These are phyloP conservation scores for Solanum appendiculatum DNA, from an alignment of 257 asterid genomes.

Conservation along the genomic window DNA sequence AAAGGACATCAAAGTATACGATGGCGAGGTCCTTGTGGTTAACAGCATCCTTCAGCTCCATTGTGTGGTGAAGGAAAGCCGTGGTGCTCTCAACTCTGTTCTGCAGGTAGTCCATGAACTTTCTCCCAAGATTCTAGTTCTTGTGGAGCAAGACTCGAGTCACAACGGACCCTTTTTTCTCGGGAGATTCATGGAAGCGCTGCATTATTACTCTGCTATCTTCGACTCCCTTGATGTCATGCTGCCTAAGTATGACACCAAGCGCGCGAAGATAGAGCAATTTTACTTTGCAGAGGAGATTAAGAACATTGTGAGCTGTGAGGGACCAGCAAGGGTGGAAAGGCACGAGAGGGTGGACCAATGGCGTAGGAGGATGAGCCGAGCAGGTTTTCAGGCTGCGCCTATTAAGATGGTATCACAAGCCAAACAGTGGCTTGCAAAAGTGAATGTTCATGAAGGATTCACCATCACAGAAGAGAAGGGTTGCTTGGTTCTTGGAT, in stretches of 20 bases:
- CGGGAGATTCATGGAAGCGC: conserved; percentile 79
- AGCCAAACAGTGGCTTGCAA: conserved; percentile 59
- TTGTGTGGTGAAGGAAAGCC: conserved; percentile 74
- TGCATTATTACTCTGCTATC: conserved; percentile 71
- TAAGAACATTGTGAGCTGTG: conserved; percentile 78
- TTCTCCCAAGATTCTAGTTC: conserved; percentile 46
- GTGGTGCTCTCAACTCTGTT: conserved; percentile 68
- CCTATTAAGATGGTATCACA: conserved; percentile 54
- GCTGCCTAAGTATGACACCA: conserved; percentile 69
- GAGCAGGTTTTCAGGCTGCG: conserved; percentile 63
- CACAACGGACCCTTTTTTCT: conserved; percentile 79
- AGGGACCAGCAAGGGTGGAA: conserved; percentile 76
- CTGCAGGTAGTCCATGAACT: conserved; percentile 49
- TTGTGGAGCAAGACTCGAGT: conserved; percentile 81
- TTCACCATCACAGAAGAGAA: conserved; percentile 71
- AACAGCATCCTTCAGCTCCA: conserved; percentile 70
- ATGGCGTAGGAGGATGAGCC: conserved; percentile 88
- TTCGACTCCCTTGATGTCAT: conserved; percentile 68
- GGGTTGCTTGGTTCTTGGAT: conserved; percentile 73
- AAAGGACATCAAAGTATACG: conserved; percentile 28
- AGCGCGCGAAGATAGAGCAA: conserved; percentile 71
- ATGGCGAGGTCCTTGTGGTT: conserved; percentile 51
- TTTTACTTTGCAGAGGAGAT: conserved; percentile 80
- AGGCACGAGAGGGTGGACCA: conserved; percentile 82
- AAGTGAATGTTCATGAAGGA: conserved; percentile 44